A percentile compares a stretch with the other conserved stretches of the same genome.
Evolutionary conservation across 169 alveolate genomes (phyloP).

Genomic region (Eimeria zaria): DNA sequence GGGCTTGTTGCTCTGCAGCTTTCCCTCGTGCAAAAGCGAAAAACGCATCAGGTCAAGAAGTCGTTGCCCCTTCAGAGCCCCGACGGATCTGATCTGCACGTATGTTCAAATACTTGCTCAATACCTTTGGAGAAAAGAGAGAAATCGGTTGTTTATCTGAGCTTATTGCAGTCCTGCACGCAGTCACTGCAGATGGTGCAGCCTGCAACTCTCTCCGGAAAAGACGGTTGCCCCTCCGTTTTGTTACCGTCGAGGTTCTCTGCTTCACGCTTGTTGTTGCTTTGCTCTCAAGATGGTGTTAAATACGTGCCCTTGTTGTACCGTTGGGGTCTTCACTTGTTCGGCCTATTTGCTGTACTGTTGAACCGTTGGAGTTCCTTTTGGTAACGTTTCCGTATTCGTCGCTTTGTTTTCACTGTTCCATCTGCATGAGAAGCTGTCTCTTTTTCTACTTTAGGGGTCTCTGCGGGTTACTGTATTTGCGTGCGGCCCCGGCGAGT

Average conservation of each 20-base stretch:
- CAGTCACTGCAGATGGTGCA: background rate
- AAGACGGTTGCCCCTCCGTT: background rate
- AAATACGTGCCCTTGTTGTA: background rate
- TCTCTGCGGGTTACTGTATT: slow-evolving; percentile 76
- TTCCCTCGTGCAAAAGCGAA: slow-evolving; percentile 91
- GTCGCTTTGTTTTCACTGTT: background rate
- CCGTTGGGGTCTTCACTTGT: background rate
- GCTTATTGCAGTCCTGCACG: background rate
- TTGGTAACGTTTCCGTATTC: background rate
- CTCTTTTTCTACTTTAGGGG: slow-evolving; percentile 24
- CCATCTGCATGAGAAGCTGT: background rate
- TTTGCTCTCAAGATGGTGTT: background rate
- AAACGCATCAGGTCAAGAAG: slow-evolving; percentile 92
- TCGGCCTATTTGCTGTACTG: background rate
- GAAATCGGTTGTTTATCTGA: background rate
- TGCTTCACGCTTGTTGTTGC: background rate
- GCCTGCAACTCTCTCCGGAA: background rate
- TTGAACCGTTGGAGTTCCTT: background rate
- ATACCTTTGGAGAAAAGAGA: background rate
- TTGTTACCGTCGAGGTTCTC: background rate
- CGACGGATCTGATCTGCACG: slow-evolving; percentile 80
- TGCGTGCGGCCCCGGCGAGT: slow-evolving; percentile 84
- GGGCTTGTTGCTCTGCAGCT: slow-evolving; percentile 94
- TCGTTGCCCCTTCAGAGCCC: slow-evolving; percentile 80
- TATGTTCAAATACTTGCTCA: background rate